phyloP scores from a whole-genome alignment of 306 rosid species.

The Quercus aquifolioides region DNA sequence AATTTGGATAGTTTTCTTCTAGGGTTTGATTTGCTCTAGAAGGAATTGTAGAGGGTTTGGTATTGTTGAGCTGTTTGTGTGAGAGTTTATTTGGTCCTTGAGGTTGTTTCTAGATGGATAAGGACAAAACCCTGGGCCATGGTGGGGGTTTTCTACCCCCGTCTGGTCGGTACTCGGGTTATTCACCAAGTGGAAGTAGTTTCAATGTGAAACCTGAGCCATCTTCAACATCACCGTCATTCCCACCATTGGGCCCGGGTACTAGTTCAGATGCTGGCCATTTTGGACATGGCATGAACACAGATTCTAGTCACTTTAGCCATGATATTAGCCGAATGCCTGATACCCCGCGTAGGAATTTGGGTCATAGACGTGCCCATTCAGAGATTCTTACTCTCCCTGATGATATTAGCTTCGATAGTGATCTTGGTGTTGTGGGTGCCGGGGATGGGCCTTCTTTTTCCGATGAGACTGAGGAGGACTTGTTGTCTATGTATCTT shows the following conservation, averaged over 20 bases:
- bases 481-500: slow-evolving; percentile 84
- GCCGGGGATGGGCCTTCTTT: slow-evolving; percentile 84
- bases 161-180: slow-evolving; percentile 58
- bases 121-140: slow-evolving; percentile 60
- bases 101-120: slow-evolving; percentile 53
- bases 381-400: slow-evolving; percentile 87
- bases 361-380: slow-evolving; percentile 95
- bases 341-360: slow-evolving; percentile 75
- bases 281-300: slow-evolving; percentile 52
- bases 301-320: slow-evolving; percentile 67
- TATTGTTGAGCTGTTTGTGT: slow-evolving; percentile 20
- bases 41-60: slow-evolving; percentile 20
- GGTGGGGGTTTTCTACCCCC: slow-evolving; percentile 76
- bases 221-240: slow-evolving; percentile 32
- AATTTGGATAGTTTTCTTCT: not conserved
- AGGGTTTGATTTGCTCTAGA: not conserved
- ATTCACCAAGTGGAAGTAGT: slow-evolving; percentile 42
- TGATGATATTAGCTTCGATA: slow-evolving; percentile 90
- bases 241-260: slow-evolving; percentile 59
- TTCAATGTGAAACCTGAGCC: slow-evolving; percentile 75
- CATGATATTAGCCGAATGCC: slow-evolving; percentile 94
- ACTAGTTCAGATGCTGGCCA: slow-evolving; percentile 45
- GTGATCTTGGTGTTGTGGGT: slow-evolving; percentile 94
- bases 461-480: slow-evolving; percentile 93
- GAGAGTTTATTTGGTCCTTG: slow-evolving; percentile 15